These are phyloP conservation scores for Acacia pycnantha DNA, from an alignment of 331 rosid genomes.

Conservation along the genomic window DNA sequence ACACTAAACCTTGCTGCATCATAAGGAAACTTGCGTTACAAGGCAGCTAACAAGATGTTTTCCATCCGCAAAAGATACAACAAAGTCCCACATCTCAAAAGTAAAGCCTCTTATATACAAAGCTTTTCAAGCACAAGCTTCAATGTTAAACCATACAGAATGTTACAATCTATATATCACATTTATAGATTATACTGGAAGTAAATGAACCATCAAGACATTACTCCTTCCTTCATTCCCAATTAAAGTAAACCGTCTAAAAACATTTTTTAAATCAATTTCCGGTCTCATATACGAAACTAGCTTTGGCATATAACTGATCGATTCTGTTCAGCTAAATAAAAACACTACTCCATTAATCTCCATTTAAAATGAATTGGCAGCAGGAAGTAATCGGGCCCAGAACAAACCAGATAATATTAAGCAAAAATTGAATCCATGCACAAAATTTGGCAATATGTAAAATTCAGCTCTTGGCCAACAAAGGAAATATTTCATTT, in stretches of 20 bases:
- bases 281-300: constrained; percentile 15
- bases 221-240: constrained; percentile 17
- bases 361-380: constrained; percentile 7
- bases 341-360: constrained; percentile 10
- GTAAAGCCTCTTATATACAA: constrained; percentile 6
- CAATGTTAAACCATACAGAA: constrained; percentile 15
- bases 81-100: constrained; percentile 1
- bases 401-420: constrained; percentile 19
- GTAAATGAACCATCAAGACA: neutral
- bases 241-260: constrained; percentile 22
- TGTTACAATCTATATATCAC: constrained; percentile 7
- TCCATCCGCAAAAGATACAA: constrained; percentile 17
- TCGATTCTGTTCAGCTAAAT: constrained; percentile 15
- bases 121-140: constrained; percentile 23
- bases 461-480: constrained; percentile 21
- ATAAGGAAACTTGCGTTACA: constrained; percentile 36
- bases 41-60: constrained; percentile 19
- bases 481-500: constrained; percentile 30
- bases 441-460: neutral
- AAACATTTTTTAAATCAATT: constrained; percentile 8
- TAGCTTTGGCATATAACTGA: neutral
- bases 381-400: constrained; percentile 6
- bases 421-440: neutral
- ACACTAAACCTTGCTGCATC: constrained; percentile 57
- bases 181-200: neutral